Evolutionary conservation across 306 rosid genomes (phyloP), one percentile per base, ranked within the genome.

Genomic region (Lathyrus sativus): DNA sequence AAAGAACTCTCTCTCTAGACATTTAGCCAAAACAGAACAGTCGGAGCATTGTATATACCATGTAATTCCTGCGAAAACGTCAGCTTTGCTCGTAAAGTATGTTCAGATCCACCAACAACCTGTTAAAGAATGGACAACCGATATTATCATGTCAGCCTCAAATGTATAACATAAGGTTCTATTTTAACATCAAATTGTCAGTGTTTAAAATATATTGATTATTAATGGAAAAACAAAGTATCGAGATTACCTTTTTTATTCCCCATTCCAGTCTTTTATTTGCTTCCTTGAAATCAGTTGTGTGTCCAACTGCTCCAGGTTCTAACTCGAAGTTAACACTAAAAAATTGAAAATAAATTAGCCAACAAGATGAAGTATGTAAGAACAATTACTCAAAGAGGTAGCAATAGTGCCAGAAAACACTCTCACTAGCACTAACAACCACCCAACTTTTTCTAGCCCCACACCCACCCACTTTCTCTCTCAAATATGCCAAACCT

Each of bases 91-190:
- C 81, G 92, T 48, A 95, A 82, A 37, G 96, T 88, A 78, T 85
- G 96, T 73, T 95, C 97, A 60, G 97, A 86, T 73, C 99, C 96
- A 79, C 99, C 99, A 74, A 79, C 92, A 78, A 88, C 82, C 99
- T 95, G 75, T 74, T 78, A 77, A 41, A 68, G 22, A 68, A 77
- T n/a, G 31, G 62, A 76, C 6, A 51, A 6, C 11, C 67, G 59
- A 81, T 48, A 77, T 65, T 29, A 72, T 46, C 39, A 11, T 42
- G 60, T 39, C 15, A 38, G n/a, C 75, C 14, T 22, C 62, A 57
- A 82, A 56, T 53, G 65, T 22, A 56, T 17, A 68, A 71, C 43
- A 48, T 12, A 78, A 53, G 41, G 29, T 37, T 35, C 64, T 56
- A 44, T 19, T 35, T 45, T 44, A 7, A 69, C 62, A 66, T 68